These are phyloP conservation scores for Dentipellis sp. DNA, from an alignment of 768 basidiomycete species.

Conservation along the genomic window DNA sequence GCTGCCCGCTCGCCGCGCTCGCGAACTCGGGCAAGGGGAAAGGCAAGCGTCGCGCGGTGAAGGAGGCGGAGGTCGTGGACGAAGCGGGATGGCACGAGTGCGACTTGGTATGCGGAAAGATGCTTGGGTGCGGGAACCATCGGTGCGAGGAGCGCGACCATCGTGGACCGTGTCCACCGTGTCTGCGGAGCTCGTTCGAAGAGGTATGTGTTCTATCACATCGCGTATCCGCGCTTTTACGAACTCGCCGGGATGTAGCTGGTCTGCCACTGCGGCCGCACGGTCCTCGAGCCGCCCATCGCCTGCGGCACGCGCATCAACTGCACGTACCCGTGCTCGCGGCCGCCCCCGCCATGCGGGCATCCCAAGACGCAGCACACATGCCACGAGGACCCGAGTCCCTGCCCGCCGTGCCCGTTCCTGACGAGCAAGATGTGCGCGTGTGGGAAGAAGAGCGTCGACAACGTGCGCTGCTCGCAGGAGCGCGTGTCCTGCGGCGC, in stretches of 20 bases:
- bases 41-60: slow-evolving; percentile 43
- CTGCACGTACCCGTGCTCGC: slow-evolving; percentile 75
- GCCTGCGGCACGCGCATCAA: slow-evolving; percentile 74
- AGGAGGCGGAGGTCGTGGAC: slow-evolving; percentile 40
- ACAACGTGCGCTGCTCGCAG: slow-evolving; percentile 78
- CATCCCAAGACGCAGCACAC: slow-evolving; percentile 70
- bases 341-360: slow-evolving; percentile 60
- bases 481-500: slow-evolving; percentile 83
- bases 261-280: slow-evolving; percentile 78
- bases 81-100: slow-evolving; percentile 74
- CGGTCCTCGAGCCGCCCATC: slow-evolving; percentile 81
- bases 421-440: slow-evolving; percentile 75
- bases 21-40: slow-evolving; percentile 46
- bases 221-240: neutral
- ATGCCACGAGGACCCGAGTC: slow-evolving; percentile 65
- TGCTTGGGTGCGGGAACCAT: slow-evolving; percentile 70
- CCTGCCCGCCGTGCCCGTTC: slow-evolving; percentile 84
- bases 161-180: slow-evolving; percentile 70
- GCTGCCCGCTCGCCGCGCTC: slow-evolving; percentile 80
- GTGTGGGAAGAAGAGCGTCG: slow-evolving; percentile 78
- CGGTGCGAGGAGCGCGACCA: slow-evolving; percentile 77
- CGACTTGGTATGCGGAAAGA: slow-evolving; percentile 69
- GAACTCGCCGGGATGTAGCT: slow-evolving; percentile 31
- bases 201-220: slow-evolving; percentile 44
- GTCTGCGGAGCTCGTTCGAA: slow-evolving; percentile 84